Evolutionary conservation across 2,329 filamentous ascomycete genomes (phyloP).

Genomic region (Cladophialophora exuberans): DNA sequence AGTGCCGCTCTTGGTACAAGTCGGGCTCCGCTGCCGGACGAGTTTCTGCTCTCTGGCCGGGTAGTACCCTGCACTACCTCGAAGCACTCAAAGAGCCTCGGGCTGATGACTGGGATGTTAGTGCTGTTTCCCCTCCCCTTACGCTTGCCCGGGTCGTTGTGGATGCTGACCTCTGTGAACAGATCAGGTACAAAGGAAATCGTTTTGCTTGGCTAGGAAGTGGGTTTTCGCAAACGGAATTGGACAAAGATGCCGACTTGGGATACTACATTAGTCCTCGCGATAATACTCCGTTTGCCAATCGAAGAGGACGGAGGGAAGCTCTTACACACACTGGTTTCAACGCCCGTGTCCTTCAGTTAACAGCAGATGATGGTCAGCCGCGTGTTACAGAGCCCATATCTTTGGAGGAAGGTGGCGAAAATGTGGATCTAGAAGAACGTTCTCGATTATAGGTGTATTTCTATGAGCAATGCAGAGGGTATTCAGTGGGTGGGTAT

Average conservation of each 20-base stretch:
- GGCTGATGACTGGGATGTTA: constrained; percentile 39
- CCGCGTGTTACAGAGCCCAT: not conserved
- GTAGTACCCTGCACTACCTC: constrained; percentile 38
- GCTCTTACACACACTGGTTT: constrained; percentile 1
- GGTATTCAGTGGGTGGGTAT: no score
- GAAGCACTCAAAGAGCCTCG: constrained; percentile 38
- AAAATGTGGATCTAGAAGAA: not conserved
- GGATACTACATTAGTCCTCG: constrained; percentile 5
- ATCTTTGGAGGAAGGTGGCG: not conserved
- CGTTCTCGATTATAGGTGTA: no score
- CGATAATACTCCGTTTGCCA: constrained; percentile 1
- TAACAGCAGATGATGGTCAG: not conserved
- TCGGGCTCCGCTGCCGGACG: not conserved
- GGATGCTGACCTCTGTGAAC: not conserved
- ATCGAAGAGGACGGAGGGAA: constrained; percentile 1
- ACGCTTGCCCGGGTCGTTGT: not conserved
- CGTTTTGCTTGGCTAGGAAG: constrained; percentile 4
- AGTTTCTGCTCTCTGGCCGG: constrained; percentile 14
- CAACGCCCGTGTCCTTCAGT: not conserved
- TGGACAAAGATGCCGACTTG: not conserved
- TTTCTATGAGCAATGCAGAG: no score
- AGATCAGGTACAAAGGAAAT: constrained; percentile 5
- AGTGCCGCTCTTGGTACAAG: constrained; percentile 17
- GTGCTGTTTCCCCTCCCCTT: not conserved
- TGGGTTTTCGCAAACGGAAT: constrained; percentile 2